Evolutionary conservation across 192 early-diverging fungal species (phyloP).

Genomic region (Nowakowskiella sp.): DNA sequence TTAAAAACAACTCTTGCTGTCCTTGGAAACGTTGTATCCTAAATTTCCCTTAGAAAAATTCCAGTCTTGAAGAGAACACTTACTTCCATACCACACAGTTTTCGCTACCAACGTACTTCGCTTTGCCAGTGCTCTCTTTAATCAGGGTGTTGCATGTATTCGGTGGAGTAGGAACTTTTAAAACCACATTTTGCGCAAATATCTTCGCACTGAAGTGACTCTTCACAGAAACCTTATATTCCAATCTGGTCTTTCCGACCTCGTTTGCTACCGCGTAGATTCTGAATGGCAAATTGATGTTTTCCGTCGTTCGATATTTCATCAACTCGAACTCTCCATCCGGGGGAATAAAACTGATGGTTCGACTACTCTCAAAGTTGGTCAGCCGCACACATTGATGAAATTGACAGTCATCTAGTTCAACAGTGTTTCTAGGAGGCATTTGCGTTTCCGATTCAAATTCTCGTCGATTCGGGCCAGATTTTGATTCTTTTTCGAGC

Average conservation of each 20-base stretch:
- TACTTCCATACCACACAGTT: constrained; percentile 95
- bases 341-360: constrained; percentile 95
- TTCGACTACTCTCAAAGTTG: constrained; percentile 83
- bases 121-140: constrained; percentile 72
- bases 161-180: constrained; percentile 86
- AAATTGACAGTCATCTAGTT: constrained; percentile 96
- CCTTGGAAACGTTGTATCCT: constrained; percentile 90
- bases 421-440: constrained; percentile 45
- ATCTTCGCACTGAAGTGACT: constrained; percentile 84
- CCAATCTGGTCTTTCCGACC: constrained; percentile 67
- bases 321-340: constrained; percentile 97
- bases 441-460: neutral
- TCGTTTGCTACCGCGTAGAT: constrained; percentile 90
- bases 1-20: constrained; percentile 73
- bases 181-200: constrained; percentile 78
- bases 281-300: constrained; percentile 91
- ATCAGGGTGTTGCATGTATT: constrained; percentile 79
- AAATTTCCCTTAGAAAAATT: constrained; percentile 28
- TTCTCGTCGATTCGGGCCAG: constrained; percentile 3
- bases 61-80: constrained; percentile 18
- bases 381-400: constrained; percentile 96
- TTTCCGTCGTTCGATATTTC: constrained; percentile 88
- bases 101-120: constrained; percentile 90
- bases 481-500: constrained; percentile 64
- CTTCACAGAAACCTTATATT: constrained; percentile 85